These are phyloP conservation scores for Podila horticola DNA, from an alignment of 192 early-diverging fungal genomes.

Conservation along the genomic window DNA sequence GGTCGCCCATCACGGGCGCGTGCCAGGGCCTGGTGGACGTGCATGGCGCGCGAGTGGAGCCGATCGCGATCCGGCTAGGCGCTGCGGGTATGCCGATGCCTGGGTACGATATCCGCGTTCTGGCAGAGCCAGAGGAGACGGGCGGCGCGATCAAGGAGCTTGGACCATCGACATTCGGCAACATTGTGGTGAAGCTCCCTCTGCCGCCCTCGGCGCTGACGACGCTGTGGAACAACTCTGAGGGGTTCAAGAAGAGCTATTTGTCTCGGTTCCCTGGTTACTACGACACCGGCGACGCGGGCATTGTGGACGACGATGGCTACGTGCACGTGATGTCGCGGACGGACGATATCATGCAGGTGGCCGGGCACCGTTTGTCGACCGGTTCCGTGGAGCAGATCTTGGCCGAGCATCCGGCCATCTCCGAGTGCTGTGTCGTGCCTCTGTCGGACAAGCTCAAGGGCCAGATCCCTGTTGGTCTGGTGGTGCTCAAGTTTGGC, in stretches of 20 bases:
- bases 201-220: constrained; percentile 83
- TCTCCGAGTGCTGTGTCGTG: constrained; percentile 79
- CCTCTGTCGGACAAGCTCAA: constrained; percentile 73
- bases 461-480: constrained; percentile 73
- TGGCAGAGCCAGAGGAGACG: constrained; percentile 61
- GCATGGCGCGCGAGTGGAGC: constrained; percentile 41
- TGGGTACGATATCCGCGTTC: constrained; percentile 77
- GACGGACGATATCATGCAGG: constrained; percentile 86
- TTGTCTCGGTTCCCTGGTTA: constrained; percentile 82
- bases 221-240: constrained; percentile 83
- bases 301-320: constrained; percentile 79
- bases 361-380: constrained; percentile 86
- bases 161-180: constrained; percentile 73
- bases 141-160: constrained; percentile 35
- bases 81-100: constrained; percentile 84
- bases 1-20: constrained; percentile 82
- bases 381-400: constrained; percentile 84
- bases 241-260: constrained; percentile 77
- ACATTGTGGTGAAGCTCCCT: constrained; percentile 82
- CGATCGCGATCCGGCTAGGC: constrained; percentile 64
- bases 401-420: constrained; percentile 67
- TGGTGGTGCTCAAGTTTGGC: constrained; percentile 62
- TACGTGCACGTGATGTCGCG: constrained; percentile 78
- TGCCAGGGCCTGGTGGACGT: constrained; percentile 64
- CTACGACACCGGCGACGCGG: constrained; percentile 86